Base-by-base conservation (phyloP, 805 yeast species). In the Kazachstania bromeliacearum region DNA sequence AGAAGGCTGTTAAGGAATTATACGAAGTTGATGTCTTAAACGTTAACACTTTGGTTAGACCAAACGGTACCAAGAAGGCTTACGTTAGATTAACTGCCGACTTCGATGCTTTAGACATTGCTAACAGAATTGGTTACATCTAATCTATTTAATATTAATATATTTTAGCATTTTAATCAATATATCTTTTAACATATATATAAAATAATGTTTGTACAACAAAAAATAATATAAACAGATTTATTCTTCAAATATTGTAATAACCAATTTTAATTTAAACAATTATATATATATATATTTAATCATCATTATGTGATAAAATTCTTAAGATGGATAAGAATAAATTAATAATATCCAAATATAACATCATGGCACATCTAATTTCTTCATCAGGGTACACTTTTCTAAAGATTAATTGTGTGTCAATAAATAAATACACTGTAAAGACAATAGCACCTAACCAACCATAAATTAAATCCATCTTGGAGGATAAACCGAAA, bases 11-110 rank as follows among this genome's bases (percentile, higher is more conserved):
- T 63, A 89, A 92, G 80, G 94, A 87, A 73, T 79, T 92, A 66
- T 92, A 89, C 79, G 88, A 84, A 65, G 97, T 89, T 63, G 97
- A 92, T 55, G 92, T 83, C 57, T 73, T 70, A 62, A 75, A 84
- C 71, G 87, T 92, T 66, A 88, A 92, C 89, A 92, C 98, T 59
- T 77, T 92, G 69, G 73, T 92, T 64, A 85, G 95, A 76, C 96
- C 98, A 68, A 88, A 92, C 72, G 98, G 98, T 71, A 83, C 96
- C 76, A 92, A 92, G 85, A 92, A 92, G 81, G 98, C 98, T 67
- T 92, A 82, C 79, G 89, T 92, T 67, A 85, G 94, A 77, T 83
- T 92, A 69, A 85, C 97, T 65, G 89, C 95, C 68, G 98, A 92
- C 73, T 83, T 79, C 78, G 98, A 92, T 75, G 97, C 97, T 70